These are phyloP conservation scores for Saccharomyces hybrid DNA, from an alignment of 1,139 yeast genomes.

Conservation along the genomic window DNA sequence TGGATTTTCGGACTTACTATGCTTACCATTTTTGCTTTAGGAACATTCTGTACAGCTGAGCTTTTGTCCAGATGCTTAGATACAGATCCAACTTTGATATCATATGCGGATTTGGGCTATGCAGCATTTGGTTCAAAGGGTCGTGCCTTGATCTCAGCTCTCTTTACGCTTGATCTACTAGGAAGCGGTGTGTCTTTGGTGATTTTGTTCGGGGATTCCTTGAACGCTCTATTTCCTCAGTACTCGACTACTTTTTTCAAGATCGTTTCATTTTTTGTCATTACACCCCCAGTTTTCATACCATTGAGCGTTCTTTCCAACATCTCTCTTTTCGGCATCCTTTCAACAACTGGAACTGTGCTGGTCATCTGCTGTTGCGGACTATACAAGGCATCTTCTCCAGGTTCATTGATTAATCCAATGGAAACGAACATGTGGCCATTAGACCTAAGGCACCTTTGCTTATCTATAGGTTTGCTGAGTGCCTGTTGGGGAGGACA, in stretches of 20 bases:
- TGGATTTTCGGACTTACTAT: conserved; percentile 61
- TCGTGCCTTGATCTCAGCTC: conserved; percentile 54
- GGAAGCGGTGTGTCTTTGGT: conserved; percentile 76
- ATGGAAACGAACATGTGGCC: conserved; percentile 51
- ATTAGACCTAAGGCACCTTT: conserved; percentile 38
- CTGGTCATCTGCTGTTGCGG: conserved; percentile 58
- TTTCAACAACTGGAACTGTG: conserved; percentile 60
- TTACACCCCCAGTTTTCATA: conserved; percentile 57
- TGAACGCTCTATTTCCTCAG: conserved; percentile 55
- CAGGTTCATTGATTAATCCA: conserved; percentile 62
- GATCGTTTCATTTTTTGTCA: conserved; percentile 47
- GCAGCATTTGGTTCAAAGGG: conserved; percentile 64
- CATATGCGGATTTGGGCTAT: conserved; percentile 82
- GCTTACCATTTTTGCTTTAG: conserved; percentile 48
- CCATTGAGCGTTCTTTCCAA: conserved; percentile 70
- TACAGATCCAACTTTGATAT: conserved; percentile 67
- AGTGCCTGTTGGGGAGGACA: conserved; percentile 93
- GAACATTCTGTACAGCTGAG: conserved; percentile 66
- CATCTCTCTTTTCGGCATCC: conserved; percentile 66
- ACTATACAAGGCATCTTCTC: conserved; percentile 42
- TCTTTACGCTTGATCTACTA: conserved; percentile 68
- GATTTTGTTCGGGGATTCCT: conserved; percentile 78
- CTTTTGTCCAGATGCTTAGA: conserved; percentile 59
- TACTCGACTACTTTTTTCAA: conserved; percentile 47
- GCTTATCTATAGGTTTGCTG: conserved; percentile 63